Conservation (phyloP, 2,329 filamentous ascomycete species). For the Arthrinium puccinioides region DNA sequence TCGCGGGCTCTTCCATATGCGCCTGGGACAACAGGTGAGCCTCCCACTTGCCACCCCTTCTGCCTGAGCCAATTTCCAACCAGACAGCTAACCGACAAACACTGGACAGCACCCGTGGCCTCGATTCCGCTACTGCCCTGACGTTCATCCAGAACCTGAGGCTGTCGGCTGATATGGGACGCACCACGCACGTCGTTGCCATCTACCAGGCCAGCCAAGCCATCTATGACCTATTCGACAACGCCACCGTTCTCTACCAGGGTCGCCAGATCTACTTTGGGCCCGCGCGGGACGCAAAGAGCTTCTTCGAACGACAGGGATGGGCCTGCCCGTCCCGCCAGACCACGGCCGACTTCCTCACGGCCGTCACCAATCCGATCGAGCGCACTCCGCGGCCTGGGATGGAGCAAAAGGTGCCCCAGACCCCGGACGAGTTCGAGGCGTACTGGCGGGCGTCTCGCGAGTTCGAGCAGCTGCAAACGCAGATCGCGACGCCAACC, state of each 20-base stretch:
- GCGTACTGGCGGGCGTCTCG: slow-evolving; percentile 35
- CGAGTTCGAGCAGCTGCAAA: slow-evolving; percentile 32
- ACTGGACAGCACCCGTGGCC: slow-evolving; percentile 60
- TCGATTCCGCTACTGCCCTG: slow-evolving; percentile 67
- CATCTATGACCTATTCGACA: slow-evolving; percentile 70
- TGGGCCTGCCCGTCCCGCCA: slow-evolving; percentile 61
- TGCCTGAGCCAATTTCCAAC: too few species aligned
- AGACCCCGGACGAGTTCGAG: slow-evolving; percentile 65
- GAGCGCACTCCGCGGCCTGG: slow-evolving; percentile 51
- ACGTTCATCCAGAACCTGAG: slow-evolving; percentile 65
- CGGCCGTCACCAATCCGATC: slow-evolving; percentile 56
- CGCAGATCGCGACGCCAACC: slow-evolving; percentile 39
- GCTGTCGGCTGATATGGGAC: slow-evolving; percentile 55
- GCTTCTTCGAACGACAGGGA: slow-evolving; percentile 62
- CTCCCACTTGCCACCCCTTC: too few species aligned
- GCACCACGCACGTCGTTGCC: slow-evolving; percentile 57
- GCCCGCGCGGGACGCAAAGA: slow-evolving; percentile 47
- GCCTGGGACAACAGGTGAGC: slow-evolving; percentile 18
- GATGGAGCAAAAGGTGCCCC: slow-evolving; percentile 54
- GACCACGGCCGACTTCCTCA: slow-evolving; percentile 64
- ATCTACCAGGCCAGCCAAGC: slow-evolving; percentile 68
- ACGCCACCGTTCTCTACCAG: slow-evolving; percentile 67
- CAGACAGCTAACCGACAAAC: too few species aligned
- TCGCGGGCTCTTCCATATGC: slow-evolving; percentile 49
- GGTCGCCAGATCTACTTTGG: slow-evolving; percentile 75